phyloP scores from a whole-genome alignment of 2,329 filamentous ascomycete species.

The Monosporascus sp. region DNA sequence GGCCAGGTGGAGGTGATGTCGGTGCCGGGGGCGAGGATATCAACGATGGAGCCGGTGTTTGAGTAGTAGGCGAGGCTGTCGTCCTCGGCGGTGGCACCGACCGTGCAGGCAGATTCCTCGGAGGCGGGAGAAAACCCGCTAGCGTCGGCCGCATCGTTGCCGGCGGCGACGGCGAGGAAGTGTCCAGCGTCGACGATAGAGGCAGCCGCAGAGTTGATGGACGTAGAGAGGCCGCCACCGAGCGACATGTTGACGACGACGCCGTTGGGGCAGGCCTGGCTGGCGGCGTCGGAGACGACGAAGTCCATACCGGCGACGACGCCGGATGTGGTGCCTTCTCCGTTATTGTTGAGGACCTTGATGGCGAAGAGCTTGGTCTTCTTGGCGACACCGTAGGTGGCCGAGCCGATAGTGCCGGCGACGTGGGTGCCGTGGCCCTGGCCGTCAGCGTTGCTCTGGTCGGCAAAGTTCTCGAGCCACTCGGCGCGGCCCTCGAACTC shows the following conservation, averaged over 20 bases:
- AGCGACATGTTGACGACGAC: slow-evolving; percentile 20
- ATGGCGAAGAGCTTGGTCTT: slow-evolving; percentile 2
- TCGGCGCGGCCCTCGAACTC: slow-evolving; percentile 13
- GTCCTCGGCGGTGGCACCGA: slow-evolving; percentile 11
- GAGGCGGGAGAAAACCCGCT: slow-evolving; percentile 10
- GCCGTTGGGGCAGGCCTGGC: slow-evolving; percentile 11
- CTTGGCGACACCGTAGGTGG: slow-evolving; percentile 5
- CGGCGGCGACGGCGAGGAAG: slow-evolving; percentile 13
- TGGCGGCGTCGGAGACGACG: slow-evolving; percentile 6
- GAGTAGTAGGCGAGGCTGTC: slow-evolving; percentile 9
- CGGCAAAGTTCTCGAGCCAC: slow-evolving; percentile 10
- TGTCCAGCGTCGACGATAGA: slow-evolving; percentile 8
- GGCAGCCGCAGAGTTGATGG: slow-evolving; percentile 11
- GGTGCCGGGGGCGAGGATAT: slow-evolving; percentile 13
- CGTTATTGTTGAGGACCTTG: slow-evolving; percentile 5
- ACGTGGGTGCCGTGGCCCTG: slow-evolving; percentile 32
- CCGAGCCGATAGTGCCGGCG: slow-evolving; percentile 1
- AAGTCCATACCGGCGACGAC: slow-evolving; percentile 30
- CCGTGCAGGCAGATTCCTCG: slow-evolving; percentile 11
- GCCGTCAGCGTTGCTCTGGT: slow-evolving; percentile 8
- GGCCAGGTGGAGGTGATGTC: background rate
- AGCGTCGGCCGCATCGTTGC: slow-evolving; percentile 16
- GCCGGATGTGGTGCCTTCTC: slow-evolving; percentile 25
- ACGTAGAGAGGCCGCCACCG: slow-evolving; percentile 6
- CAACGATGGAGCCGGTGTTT: slow-evolving; percentile 13